Conservation (phyloP, 2,329 filamentous ascomycete genomes). For the Colletotrichum sp. region DNA sequence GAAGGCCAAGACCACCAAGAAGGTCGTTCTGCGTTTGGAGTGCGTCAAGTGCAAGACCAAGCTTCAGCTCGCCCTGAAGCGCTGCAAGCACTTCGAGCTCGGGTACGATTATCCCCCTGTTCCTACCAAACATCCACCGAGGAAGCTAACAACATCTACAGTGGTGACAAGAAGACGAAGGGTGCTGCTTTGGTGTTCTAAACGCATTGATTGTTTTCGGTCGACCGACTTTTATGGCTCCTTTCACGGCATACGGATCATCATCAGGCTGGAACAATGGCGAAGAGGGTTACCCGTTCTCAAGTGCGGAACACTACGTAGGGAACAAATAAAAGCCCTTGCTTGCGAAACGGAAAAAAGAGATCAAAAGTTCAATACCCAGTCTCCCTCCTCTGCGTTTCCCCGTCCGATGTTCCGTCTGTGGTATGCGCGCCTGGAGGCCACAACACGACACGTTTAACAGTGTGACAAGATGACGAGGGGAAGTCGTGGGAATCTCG, state of each 20-base stretch:
- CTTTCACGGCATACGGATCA: slow-evolving; percentile 28
- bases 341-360: slow-evolving; percentile 22
- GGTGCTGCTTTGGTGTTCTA: slow-evolving; percentile 99
- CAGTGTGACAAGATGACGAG: slow-evolving; percentile 10
- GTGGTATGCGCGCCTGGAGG: slow-evolving; percentile 1
- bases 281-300: slow-evolving; percentile 53
- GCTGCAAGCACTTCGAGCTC: slow-evolving; percentile 99
- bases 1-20: slow-evolving; percentile 99
- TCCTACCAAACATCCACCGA: background rate
- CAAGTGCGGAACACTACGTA: slow-evolving; percentile 48
- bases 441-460: background rate
- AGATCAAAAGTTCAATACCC: slow-evolving; percentile 24
- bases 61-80: slow-evolving; percentile 97
- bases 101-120: slow-evolving; percentile 63
- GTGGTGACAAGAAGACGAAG: slow-evolving; percentile 99
- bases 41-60: slow-evolving; percentile 98
- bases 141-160: slow-evolving; percentile 40
- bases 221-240: slow-evolving; percentile 25
- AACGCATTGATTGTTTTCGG: slow-evolving; percentile 54
- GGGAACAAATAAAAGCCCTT: slow-evolving; percentile 44
- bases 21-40: slow-evolving; percentile 98
- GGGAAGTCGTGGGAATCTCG: background rate
- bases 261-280: slow-evolving; percentile 45
- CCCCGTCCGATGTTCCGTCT: background rate
- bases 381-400: background rate